Evolutionary conservation across 371 early-diverging fungal genomes (phyloP).

Genomic region (Mortierella sp.): DNA sequence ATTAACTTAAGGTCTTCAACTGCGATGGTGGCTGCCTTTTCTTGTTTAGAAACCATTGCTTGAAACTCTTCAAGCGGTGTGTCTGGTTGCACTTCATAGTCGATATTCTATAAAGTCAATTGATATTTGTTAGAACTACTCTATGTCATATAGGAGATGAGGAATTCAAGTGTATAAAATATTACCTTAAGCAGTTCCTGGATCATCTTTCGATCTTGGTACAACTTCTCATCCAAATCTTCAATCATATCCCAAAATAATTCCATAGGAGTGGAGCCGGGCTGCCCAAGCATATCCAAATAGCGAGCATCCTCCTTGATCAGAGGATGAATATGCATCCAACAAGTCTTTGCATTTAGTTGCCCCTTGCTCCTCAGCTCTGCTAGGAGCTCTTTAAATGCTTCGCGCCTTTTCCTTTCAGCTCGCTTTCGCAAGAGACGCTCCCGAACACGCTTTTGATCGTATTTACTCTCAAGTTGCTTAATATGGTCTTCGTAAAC

Average conservation of each 20-base stretch:
- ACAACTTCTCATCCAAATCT: slow-evolving; percentile 81
- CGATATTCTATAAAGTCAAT: slow-evolving; percentile 54
- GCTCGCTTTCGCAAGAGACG: slow-evolving; percentile 62
- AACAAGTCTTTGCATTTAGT: slow-evolving; percentile 78
- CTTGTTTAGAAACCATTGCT: slow-evolving; percentile 46
- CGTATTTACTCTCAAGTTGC: slow-evolving; percentile 72
- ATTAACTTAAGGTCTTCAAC: slow-evolving; percentile 60
- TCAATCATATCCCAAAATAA: slow-evolving; percentile 93
- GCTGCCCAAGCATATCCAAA: slow-evolving; percentile 80
- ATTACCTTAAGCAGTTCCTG: slow-evolving; percentile 67
- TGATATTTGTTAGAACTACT: neutral
- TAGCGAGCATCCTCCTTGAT: slow-evolving; percentile 82
- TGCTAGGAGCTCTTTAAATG: slow-evolving; percentile 71
- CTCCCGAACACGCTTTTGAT: slow-evolving; percentile 57
- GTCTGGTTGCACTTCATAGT: slow-evolving; percentile 65
- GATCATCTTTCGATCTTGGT: slow-evolving; percentile 77
- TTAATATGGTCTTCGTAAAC: slow-evolving; percentile 86
- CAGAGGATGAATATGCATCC: slow-evolving; percentile 87
- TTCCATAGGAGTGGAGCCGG: slow-evolving; percentile 90
- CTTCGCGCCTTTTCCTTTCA: slow-evolving; percentile 80
- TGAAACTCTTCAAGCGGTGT: slow-evolving; percentile 67
- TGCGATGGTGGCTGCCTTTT: slow-evolving; percentile 38
- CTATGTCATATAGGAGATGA: neutral
- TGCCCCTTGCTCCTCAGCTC: slow-evolving; percentile 66
- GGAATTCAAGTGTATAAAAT: neutral